Percentiles rank a stretch among this genome's conserved stretches.
Evolutionary conservation across 139 green algal species (phyloP).

Genomic region (Haematococcus sp.): DNA sequence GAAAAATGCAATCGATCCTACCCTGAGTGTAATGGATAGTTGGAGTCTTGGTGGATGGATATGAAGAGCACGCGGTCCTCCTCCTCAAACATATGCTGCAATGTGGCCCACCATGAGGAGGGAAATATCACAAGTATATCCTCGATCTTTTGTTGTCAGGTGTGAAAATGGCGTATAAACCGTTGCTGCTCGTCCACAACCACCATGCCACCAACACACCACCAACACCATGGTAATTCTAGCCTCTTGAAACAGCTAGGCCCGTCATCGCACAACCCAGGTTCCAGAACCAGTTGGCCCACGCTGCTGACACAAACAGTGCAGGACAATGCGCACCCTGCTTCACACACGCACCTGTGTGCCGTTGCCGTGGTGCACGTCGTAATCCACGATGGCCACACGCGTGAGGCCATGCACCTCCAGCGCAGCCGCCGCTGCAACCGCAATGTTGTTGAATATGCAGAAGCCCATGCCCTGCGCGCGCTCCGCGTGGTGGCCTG

Average conservation of each 20-base stretch:
- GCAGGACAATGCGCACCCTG: too few relatives aligned
- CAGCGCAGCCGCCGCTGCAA: constrained; percentile 52
- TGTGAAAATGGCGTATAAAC: too few relatives aligned
- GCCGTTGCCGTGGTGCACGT: constrained; percentile 45
- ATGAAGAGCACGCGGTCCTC: constrained; percentile 67
- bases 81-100: constrained; percentile 63
- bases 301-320: too few relatives aligned
- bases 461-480: constrained; percentile 67
- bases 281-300: too few relatives aligned
- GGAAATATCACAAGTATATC: too few relatives aligned
- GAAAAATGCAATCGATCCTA: constrained; percentile 6
- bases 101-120: not conserved
- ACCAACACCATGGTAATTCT: too few relatives aligned
- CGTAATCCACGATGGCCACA: constrained; percentile 60
- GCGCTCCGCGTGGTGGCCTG: constrained; percentile 58
- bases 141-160: too few relatives aligned
- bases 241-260: too few relatives aligned
- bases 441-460: constrained; percentile 77
- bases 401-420: constrained; percentile 37
- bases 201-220: too few relatives aligned
- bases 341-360: constrained; percentile 18
- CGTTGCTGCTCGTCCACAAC: too few relatives aligned
- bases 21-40: constrained; percentile 47
- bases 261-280: too few relatives aligned
- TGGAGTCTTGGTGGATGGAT: constrained; percentile 62